Conservation (phyloP, 2,329 filamentous ascomycete genomes). For the Byssothecium circinans region DNA sequence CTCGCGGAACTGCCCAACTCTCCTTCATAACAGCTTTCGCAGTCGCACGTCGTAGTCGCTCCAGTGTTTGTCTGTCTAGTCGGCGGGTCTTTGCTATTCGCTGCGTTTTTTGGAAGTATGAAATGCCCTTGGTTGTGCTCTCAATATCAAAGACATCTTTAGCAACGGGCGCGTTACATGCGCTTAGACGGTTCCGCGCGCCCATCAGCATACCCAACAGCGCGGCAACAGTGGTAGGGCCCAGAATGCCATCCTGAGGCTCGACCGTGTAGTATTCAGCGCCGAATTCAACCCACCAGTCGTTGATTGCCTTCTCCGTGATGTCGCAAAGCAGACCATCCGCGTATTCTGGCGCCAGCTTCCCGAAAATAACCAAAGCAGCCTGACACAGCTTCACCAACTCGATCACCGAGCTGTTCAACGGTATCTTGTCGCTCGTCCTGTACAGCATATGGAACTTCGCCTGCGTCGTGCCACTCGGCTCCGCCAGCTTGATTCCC, state of each 20-base stretch:
- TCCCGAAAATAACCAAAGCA: constrained; percentile 83
- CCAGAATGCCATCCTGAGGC: constrained; percentile 87
- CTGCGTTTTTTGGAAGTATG: constrained; percentile 85
- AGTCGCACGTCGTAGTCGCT: constrained; percentile 78
- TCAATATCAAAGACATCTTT: constrained; percentile 92
- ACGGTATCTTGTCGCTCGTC: constrained; percentile 77
- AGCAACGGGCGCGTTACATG: constrained; percentile 76
- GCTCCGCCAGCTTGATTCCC: constrained; percentile 76
- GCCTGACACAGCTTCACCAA: constrained; percentile 90
- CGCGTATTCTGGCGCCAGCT: constrained; percentile 83
- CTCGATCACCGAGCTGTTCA: constrained; percentile 79
- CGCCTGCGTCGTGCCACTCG: constrained; percentile 77
- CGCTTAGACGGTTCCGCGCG: constrained; percentile 84
- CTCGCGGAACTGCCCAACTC: constrained; percentile 87
- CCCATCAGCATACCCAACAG: constrained; percentile 87
- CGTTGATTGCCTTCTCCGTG: constrained; percentile 83
- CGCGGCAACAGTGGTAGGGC: constrained; percentile 87
- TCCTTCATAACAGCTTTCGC: constrained; percentile 88
- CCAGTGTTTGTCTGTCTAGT: constrained; percentile 80
- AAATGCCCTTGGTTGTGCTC: constrained; percentile 78
- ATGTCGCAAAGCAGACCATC: constrained; percentile 92
- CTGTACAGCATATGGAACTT: constrained; percentile 93
- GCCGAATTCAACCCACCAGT: constrained; percentile 96
- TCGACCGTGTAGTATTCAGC: constrained; percentile 90
- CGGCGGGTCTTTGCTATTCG: constrained; percentile 77